Evolutionary conservation across 495 filamentous ascomycete species (phyloP).

Genomic region (Penicillium samsonianum): DNA sequence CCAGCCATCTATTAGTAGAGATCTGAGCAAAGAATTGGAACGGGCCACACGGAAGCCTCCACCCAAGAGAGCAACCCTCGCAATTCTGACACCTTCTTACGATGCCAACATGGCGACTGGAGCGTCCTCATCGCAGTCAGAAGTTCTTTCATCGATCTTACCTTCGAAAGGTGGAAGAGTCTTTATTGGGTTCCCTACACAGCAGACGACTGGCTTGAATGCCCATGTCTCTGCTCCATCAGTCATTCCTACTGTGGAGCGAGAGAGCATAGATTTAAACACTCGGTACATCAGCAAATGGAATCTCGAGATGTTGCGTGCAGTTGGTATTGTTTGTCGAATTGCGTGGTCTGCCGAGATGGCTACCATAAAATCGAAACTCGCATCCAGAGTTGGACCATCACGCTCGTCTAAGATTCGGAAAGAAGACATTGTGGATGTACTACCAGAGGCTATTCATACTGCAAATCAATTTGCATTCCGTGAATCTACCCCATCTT

Average conservation of each 20-base stretch:
- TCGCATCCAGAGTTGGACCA: constrained; percentile 31
- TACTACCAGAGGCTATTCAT: constrained; percentile 78
- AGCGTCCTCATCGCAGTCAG: constrained; percentile 58
- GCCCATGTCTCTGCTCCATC: constrained; percentile 98
- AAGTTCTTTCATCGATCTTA: constrained; percentile 87
- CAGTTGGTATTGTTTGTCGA: constrained; percentile 85
- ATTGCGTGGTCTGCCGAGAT: constrained; percentile 87
- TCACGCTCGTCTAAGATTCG: constrained; percentile 56
- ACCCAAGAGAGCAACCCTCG: constrained; percentile 78
- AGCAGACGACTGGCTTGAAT: constrained; percentile 91
- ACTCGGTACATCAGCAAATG: constrained; percentile 89
- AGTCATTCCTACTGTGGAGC: constrained; percentile 97
- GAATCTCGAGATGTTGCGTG: constrained; percentile 94
- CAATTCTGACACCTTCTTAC: constrained; percentile 86
- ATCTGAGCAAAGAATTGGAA: constrained; percentile 84
- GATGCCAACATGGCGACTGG: constrained; percentile 73
- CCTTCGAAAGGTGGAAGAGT: constrained; percentile 85
- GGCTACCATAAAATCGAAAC: constrained; percentile 61
- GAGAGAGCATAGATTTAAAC: constrained; percentile 95
- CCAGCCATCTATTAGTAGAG: constrained; percentile 63
- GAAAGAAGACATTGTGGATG: constrained; percentile 60
- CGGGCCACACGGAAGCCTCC: constrained; percentile 96
- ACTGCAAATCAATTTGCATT: constrained; percentile 74
- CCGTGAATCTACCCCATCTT: constrained; percentile 82
- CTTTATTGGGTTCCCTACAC: constrained; percentile 97